Conservation (phyloP, 768 basidiomycete genomes). For the Pisolithus sp. region DNA sequence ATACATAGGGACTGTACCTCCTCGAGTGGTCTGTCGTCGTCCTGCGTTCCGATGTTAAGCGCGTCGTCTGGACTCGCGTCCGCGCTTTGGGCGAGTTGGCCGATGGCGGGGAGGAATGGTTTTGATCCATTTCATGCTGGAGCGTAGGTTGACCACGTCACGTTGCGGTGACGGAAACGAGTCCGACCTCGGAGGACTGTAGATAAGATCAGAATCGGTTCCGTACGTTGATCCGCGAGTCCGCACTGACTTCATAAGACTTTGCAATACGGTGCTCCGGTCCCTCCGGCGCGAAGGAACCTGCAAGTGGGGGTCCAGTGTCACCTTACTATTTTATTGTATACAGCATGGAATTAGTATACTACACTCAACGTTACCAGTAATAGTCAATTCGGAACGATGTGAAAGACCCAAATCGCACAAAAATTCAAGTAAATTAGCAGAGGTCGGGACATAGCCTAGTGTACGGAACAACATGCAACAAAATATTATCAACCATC, state of each 20-base stretch:
- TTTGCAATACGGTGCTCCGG: too few species aligned
- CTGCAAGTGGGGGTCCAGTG: too few species aligned
- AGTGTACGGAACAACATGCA: too few species aligned
- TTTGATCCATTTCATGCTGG: constrained; percentile 14
- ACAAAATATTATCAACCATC: too few species aligned
- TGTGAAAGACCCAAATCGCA: too few species aligned
- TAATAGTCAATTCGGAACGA: too few species aligned
- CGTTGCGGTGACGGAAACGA: not conserved
- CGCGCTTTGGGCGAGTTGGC: constrained; percentile 46
- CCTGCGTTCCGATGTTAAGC: constrained; percentile 30
- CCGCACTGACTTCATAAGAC: too few species aligned
- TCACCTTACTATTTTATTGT: too few species aligned
- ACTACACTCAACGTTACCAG: too few species aligned
- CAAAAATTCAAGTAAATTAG: too few species aligned
- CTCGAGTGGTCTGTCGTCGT: constrained; percentile 51
- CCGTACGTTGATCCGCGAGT: not conserved
- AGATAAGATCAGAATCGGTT: not conserved
- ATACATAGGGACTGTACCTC: constrained; percentile 92
- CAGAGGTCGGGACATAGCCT: too few species aligned
- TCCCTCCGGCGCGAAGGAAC: not conserved
- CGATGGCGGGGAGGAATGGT: constrained; percentile 53
- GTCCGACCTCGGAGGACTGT: not conserved
- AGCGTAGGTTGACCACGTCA: not conserved
- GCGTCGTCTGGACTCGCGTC: constrained; percentile 28
- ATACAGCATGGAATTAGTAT: too few species aligned